A percentile compares a stretch with the other conserved stretches of the same genome.
Evolutionary conservation across 1,139 yeast genomes (phyloP).

Genomic region (Komagataea norvegica): DNA sequence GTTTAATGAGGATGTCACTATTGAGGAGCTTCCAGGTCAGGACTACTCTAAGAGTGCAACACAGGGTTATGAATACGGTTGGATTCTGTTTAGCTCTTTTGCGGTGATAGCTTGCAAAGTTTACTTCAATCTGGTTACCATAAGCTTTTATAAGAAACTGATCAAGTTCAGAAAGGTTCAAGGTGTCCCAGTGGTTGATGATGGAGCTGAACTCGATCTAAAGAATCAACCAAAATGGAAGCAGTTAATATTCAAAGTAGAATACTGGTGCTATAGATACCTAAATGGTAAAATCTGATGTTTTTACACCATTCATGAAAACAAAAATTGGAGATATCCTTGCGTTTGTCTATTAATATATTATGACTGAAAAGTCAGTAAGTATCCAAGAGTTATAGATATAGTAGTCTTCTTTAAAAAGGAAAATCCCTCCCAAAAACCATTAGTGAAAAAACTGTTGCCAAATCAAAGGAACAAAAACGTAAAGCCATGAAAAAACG

Average conservation of each 20-base stretch:
- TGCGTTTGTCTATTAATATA: not conserved
- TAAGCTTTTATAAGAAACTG: slow-evolving; percentile 52
- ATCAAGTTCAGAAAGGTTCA: slow-evolving; percentile 29
- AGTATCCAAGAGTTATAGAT: too few species aligned
- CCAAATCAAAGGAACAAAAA: not conserved
- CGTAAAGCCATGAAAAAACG: not conserved
- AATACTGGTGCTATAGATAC: slow-evolving; percentile 21
- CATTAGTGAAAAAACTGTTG: too few species aligned
- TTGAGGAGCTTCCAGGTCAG: slow-evolving; percentile 21
- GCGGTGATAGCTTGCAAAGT: slow-evolving; percentile 50
- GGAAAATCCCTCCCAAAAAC: too few species aligned
- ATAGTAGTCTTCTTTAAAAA: too few species aligned
- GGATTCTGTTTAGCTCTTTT: slow-evolving; percentile 56
- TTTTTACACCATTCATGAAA: not conserved
- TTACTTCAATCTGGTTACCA: slow-evolving; percentile 61
- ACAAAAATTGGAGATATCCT: not conserved
- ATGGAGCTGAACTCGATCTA: slow-evolving; percentile 33
- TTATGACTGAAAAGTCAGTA: too few species aligned
- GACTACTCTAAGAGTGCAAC: slow-evolving; percentile 48
- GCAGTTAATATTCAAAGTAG: slow-evolving; percentile 29
- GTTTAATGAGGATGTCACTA: slow-evolving; percentile 33
- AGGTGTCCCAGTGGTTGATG: slow-evolving; percentile 26
- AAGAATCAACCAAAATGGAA: slow-evolving; percentile 28
- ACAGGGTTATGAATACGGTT: slow-evolving; percentile 63
- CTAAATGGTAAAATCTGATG: slow-evolving; percentile 10